These are phyloP conservation scores for Nicotiana sylvestris DNA, from an alignment of 257 asterid genomes.

Conservation along the genomic window DNA sequence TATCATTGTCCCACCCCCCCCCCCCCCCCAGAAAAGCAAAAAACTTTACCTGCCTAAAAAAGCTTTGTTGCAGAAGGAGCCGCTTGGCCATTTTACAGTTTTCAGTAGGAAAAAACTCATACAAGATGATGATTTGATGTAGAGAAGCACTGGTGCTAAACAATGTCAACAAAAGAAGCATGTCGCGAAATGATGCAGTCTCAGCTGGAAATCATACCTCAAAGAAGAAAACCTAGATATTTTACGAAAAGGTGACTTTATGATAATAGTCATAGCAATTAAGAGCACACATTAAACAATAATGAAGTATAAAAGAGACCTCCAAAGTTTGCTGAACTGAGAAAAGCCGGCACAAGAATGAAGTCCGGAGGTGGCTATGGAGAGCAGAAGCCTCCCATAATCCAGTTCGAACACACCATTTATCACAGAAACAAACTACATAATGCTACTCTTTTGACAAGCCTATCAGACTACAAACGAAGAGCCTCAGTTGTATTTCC, in stretches of 20 bases:
- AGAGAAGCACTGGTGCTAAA: slow-evolving; percentile 19
- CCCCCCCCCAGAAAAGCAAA: slow-evolving; percentile 1
- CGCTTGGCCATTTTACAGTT: slow-evolving; percentile 8
- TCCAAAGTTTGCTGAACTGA: slow-evolving; percentile 18
- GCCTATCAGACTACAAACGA: slow-evolving; percentile 18
- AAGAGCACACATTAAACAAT: slow-evolving; percentile 5
- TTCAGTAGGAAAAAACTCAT: neutral
- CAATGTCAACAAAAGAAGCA: slow-evolving; percentile 18
- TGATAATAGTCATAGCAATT: neutral
- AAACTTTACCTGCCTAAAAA: neutral
- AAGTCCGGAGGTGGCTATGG: slow-evolving; percentile 12
- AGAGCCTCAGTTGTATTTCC: slow-evolving; percentile 4
- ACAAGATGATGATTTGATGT: slow-evolving; percentile 11
- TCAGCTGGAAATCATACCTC: slow-evolving; percentile 32
- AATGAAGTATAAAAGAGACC: slow-evolving; percentile 21
- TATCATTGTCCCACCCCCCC: slow-evolving; percentile 15
- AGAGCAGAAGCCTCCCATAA: slow-evolving; percentile 19
- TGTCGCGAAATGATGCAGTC: slow-evolving; percentile 28
- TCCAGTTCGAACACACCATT: slow-evolving; percentile 16
- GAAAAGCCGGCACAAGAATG: slow-evolving; percentile 15
- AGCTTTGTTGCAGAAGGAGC: slow-evolving; percentile 10
- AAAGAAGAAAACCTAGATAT: slow-evolving; percentile 21
- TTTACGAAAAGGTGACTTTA: neutral
- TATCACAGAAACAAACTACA: slow-evolving; percentile 12
- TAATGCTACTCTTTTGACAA: slow-evolving; percentile 19